These are phyloP conservation scores for Phanerochaete sordida DNA, from an alignment of 768 basidiomycete species.

Conservation along the genomic window DNA sequence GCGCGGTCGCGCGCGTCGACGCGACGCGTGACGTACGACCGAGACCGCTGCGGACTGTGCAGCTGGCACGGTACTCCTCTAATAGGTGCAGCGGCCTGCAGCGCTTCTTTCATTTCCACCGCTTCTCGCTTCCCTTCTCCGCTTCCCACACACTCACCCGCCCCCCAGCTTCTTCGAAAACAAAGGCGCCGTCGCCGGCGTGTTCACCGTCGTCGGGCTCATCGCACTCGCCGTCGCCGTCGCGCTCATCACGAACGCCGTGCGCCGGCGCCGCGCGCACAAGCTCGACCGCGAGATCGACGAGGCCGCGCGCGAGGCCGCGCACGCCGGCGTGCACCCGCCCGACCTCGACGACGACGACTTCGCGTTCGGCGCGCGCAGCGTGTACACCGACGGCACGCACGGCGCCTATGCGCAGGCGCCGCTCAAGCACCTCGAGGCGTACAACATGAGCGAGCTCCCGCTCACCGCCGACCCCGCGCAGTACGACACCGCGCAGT, in stretches of 20 bases:
- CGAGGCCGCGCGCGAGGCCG: slow-evolving; percentile 65
- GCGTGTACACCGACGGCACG: slow-evolving; percentile 37
- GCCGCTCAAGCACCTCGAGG: slow-evolving; percentile 32
- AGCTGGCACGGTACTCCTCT: too few relatives aligned
- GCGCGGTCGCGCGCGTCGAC: too few relatives aligned
- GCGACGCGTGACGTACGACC: too few relatives aligned
- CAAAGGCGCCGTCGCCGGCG: slow-evolving; percentile 68
- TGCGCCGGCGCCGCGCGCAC: slow-evolving; percentile 62
- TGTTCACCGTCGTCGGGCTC: slow-evolving; percentile 70
- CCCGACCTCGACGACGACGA: slow-evolving; percentile 51
- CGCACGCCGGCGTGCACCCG: slow-evolving; percentile 45
- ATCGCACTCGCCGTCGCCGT: slow-evolving; percentile 49
- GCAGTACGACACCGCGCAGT: slow-evolving; percentile 14
- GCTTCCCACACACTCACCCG: not conserved
- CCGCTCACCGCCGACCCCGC: slow-evolving; percentile 35
- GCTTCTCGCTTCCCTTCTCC: not conserved
- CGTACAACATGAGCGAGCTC: slow-evolving; percentile 52
- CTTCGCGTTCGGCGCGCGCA: slow-evolving; percentile 30
- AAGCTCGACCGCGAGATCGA: slow-evolving; percentile 73
- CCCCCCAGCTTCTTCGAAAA: slow-evolving; percentile 62
- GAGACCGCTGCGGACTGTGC: too few relatives aligned
- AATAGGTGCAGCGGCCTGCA: too few relatives aligned
- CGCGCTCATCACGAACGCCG: slow-evolving; percentile 44
- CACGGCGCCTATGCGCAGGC: slow-evolving; percentile 56
- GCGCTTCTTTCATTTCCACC: not conserved